Evolutionary conservation across 495 filamentous ascomycete genomes (phyloP), one percentile per base, ranked within the genome.

Genomic region (Echria macrotheca): DNA sequence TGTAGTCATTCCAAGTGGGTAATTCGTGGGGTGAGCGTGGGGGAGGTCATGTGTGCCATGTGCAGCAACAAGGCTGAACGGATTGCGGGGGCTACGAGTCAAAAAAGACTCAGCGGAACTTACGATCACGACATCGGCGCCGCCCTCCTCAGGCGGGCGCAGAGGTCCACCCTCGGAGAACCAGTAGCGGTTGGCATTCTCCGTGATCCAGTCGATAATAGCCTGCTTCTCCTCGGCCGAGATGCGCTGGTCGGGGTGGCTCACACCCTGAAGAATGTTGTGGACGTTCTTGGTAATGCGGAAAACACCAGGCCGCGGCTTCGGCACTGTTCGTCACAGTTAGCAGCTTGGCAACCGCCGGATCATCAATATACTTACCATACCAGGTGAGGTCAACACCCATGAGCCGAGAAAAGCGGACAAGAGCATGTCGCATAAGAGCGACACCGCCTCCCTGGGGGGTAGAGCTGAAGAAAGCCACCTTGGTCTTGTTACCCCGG

Each of bases 231-330:
- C 78, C 5, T 84, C 76, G 7, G 65, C 51, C 3, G 70, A 77
- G 14, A 93, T 70, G 8, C 81, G 77, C 44, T 86, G 77, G 1
- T 75, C 72, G 0, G 80, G 78, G 21, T 74, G 67, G 24, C 80
- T 78, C 19, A 91, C 87, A 15, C 89, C 89, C 70, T 95, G 89
- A 2, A 95, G 81, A 57, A 93, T 93, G 61, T 95, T 95, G 75
- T 95, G 89, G 55, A 89, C 86, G 39, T 82, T 90, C 67, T 95
- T 95, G 47, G 89, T 95, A 50, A 89, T 84, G 26, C 86, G 79
- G 66, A 94, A 95, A 12, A 91, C 85, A 14, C 84, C 86, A 0
- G 88, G 87, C 26, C 83, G 83, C 14, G 89, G 89, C 59, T 89
- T 90, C 4, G 89, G 89, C 2, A 94, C 89, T 75, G 39, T 18